phyloP scores from a whole-genome alignment of 106 monocot genomes.

The Dendrobium officinale region DNA sequence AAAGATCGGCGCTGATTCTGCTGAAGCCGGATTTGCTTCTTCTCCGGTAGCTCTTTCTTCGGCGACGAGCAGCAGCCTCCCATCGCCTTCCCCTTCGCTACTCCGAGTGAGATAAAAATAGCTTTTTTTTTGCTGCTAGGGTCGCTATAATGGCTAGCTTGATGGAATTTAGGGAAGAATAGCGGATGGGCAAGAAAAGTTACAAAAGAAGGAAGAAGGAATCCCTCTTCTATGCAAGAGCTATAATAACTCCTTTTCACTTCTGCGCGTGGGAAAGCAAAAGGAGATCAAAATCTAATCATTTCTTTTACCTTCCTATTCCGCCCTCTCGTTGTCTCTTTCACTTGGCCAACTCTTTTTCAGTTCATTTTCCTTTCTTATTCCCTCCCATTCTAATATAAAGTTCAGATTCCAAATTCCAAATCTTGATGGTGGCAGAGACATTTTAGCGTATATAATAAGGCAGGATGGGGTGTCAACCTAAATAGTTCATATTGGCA shows the following conservation, averaged over 20 bases:
- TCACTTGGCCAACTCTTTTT: neutral
- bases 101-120: neutral
- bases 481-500: no score
- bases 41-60: conserved; percentile 16
- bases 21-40: conserved; percentile 23
- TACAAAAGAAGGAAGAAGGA: neutral
- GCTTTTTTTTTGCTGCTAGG: neutral
- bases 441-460: no score
- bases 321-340: neutral
- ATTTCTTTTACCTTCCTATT: neutral
- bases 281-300: neutral
- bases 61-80: conserved; percentile 69
- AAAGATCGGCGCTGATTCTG: conserved; percentile 18
- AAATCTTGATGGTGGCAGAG: no score
- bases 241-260: neutral
- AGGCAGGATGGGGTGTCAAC: no score
- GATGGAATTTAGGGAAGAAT: neutral
- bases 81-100: conserved; percentile 25
- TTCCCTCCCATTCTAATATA: neutral
- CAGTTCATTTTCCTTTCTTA: neutral
- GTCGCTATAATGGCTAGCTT: neutral
- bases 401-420: neutral
- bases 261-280: conserved; percentile 5
- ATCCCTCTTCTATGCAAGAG: neutral
- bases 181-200: neutral